Conservation (phyloP, 2,329 filamentous ascomycete genomes). For the Phialophora verrucosa region DNA sequence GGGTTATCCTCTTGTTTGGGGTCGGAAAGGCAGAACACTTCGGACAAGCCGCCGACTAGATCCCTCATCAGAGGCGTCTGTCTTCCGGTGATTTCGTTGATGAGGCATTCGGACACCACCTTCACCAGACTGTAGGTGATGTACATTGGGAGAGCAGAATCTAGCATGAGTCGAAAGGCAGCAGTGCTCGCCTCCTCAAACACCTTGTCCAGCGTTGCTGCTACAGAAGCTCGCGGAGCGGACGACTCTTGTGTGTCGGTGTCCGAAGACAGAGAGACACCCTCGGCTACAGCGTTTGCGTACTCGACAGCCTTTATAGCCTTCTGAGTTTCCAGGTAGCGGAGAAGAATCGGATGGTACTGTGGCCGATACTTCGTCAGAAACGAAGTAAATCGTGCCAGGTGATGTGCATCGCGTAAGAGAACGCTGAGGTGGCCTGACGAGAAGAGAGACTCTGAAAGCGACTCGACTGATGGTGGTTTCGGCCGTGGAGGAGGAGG, state of each 20-base stretch:
- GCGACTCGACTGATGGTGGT: constrained; percentile 44
- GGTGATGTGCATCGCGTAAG: constrained; percentile 46
- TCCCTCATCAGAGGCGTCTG: constrained; percentile 49
- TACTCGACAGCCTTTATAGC: constrained; percentile 52
- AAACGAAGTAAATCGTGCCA: constrained; percentile 48
- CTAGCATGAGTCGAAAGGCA: constrained; percentile 46
- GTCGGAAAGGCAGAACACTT: constrained; percentile 55
- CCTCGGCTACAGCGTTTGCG: constrained; percentile 51
- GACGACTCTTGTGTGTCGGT: constrained; percentile 26
- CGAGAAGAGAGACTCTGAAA: constrained; percentile 50
- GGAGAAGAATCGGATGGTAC: constrained; percentile 44
- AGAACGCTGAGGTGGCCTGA: constrained; percentile 51
- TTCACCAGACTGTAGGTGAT: constrained; percentile 49
- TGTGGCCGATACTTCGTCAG: constrained; percentile 48
- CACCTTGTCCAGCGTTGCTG: constrained; percentile 46
- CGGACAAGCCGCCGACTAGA: constrained; percentile 50
- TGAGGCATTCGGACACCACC: constrained; percentile 50
- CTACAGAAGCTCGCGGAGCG: constrained; percentile 30
- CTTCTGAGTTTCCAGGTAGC: constrained; percentile 51
- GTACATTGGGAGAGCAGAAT: constrained; percentile 51
- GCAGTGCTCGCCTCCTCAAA: constrained; percentile 46
- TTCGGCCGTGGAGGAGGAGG: constrained; percentile 47
- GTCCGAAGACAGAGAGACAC: constrained; percentile 40
- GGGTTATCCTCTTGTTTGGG: constrained; percentile 52
- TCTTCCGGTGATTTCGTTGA: constrained; percentile 52